A percentile compares a stretch with the other conserved stretches of the same genome.
phyloP scores from a whole-genome alignment of 176 grass and related monocot species.

The Lolium perenne region DNA sequence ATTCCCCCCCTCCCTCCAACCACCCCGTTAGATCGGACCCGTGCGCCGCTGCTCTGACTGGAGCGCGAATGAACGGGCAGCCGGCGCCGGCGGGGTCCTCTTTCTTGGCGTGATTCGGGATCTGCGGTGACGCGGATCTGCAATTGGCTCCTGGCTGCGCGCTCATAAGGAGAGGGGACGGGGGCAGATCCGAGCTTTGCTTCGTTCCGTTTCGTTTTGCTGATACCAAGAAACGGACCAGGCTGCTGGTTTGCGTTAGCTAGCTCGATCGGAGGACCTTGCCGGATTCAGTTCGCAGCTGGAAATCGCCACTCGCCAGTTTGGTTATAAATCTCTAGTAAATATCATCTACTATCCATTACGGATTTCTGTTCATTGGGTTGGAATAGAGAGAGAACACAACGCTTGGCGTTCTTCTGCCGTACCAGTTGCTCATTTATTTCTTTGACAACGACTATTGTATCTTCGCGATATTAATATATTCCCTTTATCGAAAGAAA shows the following conservation, averaged over 20 bases:
- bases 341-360: not conserved
- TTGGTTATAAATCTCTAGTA: not conserved
- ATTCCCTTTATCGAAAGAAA: no score
- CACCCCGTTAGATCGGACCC: slow-evolving; percentile 34
- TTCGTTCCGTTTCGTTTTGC: not conserved
- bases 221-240: not conserved
- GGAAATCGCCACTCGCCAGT: not conserved
- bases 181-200: slow-evolving; percentile 48
- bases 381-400: not conserved
- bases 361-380: not conserved
- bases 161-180: not conserved
- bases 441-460: no score
- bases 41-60: not conserved
- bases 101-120: slow-evolving; percentile 31
- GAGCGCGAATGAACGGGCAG: not conserved
- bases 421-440: not conserved
- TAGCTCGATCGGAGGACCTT: not conserved
- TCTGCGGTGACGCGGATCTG: slow-evolving; percentile 11
- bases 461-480: no score
- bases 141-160: not conserved
- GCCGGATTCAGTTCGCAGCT: not conserved
- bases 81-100: not conserved
- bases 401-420: not conserved
- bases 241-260: not conserved
- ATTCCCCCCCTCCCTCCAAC: not conserved